A percentile compares a stretch with the other conserved stretches of the same genome.
Evolutionary conservation across 2,329 filamentous ascomycete genomes (phyloP).

Genomic region (Stemphylium beticola): DNA sequence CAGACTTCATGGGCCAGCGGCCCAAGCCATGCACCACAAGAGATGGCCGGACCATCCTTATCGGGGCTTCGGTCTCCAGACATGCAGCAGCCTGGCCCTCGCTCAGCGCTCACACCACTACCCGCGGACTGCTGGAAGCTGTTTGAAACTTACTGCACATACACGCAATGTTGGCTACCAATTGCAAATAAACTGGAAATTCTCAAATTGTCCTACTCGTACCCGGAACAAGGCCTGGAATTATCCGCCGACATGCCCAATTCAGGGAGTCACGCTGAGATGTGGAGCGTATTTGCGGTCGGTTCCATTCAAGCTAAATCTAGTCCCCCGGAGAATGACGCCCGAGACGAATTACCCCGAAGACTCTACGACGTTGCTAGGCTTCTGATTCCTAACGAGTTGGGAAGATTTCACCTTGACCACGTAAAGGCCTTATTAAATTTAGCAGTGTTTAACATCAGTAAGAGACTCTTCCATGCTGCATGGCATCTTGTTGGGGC

Average conservation of each 20-base stretch:
- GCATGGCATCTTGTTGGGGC: conserved; percentile 71
- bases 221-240: conserved; percentile 53
- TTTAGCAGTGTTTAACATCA: conserved; percentile 67
- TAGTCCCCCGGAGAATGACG: not conserved
- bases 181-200: conserved; percentile 71
- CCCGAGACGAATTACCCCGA: conserved; percentile 6
- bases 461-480: conserved; percentile 59
- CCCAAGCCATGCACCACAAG: not conserved
- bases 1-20: conserved; percentile 7
- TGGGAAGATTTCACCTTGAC: conserved; percentile 41
- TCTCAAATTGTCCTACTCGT: conserved; percentile 62
- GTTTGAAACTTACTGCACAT: conserved; percentile 65
- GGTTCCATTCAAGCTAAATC: conserved; percentile 34
- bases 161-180: conserved; percentile 78
- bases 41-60: not conserved
- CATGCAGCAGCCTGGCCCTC: not conserved
- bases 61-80: conserved; percentile 23
- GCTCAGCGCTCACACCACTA: conserved; percentile 45
- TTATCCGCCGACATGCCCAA: conserved; percentile 31
- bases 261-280: conserved; percentile 50
- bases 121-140: conserved; percentile 65
- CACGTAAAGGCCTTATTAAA: conserved; percentile 52
- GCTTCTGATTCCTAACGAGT: conserved; percentile 36
- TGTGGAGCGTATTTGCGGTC: conserved; percentile 54
- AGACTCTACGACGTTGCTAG: conserved; percentile 33